Evolutionary conservation across 192 early-diverging fungal genomes (phyloP).

Genomic region (Rhizophagus clarus): DNA sequence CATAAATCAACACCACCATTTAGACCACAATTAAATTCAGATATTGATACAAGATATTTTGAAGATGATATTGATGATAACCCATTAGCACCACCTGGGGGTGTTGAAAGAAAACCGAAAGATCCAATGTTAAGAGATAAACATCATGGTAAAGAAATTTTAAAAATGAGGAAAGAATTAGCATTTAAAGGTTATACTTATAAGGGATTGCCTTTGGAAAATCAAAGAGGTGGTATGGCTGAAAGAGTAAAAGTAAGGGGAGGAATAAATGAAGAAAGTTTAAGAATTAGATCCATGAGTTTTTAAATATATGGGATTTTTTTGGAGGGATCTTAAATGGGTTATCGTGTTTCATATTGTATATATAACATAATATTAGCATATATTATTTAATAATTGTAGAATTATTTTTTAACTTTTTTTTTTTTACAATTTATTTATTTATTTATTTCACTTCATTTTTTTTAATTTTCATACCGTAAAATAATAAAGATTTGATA

Average conservation of each 20-base stretch:
- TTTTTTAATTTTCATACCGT: too few relatives aligned
- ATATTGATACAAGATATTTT: conserved; percentile 94
- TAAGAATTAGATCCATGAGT: conserved; percentile 26
- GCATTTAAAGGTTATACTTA: conserved; percentile 65
- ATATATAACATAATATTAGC: not conserved
- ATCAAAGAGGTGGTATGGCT: conserved; percentile 38
- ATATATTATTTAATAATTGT: too few relatives aligned
- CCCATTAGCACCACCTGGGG: conserved; percentile 47
- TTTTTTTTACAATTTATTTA: too few relatives aligned
- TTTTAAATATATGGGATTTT: not conserved
- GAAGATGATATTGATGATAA: conserved; percentile 58
- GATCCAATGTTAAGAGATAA: conserved; percentile 46
- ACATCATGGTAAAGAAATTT: conserved; percentile 49
- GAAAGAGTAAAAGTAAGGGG: conserved; percentile 39
- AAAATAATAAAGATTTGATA: too few relatives aligned
- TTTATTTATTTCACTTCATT: too few relatives aligned
- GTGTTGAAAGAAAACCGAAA: conserved; percentile 45
- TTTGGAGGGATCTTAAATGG: not conserved
- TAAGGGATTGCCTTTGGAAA: conserved; percentile 48
- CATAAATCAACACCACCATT: conserved; percentile 71
- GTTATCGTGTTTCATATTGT: not conserved
- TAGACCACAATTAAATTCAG: conserved; percentile 71
- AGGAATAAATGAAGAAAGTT: conserved; percentile 3
- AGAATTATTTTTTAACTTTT: too few relatives aligned
- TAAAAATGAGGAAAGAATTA: conserved; percentile 64